These are phyloP conservation scores for Oenanthe javanica DNA, from an alignment of 140 eudicot species.

Conservation along the genomic window DNA sequence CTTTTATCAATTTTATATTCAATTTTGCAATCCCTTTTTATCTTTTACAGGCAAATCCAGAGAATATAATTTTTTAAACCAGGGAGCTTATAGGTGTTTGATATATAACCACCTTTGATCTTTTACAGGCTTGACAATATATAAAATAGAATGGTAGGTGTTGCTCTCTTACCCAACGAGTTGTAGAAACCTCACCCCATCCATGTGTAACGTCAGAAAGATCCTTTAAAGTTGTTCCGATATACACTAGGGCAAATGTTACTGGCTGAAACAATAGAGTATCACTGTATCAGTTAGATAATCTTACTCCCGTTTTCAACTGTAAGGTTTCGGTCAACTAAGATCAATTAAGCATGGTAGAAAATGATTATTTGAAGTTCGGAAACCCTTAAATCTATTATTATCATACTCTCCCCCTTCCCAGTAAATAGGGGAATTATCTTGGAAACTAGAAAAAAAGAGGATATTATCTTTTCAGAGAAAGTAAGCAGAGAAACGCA, in stretches of 20 bases:
- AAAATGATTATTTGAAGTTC: background rate
- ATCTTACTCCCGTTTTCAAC: background rate
- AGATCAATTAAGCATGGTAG: background rate
- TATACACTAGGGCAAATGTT: conserved; percentile 71
- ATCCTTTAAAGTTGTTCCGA: conserved; percentile 90
- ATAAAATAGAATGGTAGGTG: conserved; percentile 2
- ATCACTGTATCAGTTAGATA: background rate
- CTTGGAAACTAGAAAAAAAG: background rate
- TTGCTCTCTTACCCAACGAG: conserved; percentile 66
- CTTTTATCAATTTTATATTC: too few relatives aligned
- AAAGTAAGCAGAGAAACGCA: background rate
- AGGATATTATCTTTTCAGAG: background rate
- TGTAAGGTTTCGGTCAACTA: background rate
- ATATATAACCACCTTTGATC: background rate
- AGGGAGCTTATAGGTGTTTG: background rate
- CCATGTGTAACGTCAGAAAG: conserved; percentile 96
- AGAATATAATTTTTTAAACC: background rate
- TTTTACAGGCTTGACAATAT: background rate
- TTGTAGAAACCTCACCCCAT: conserved; percentile 74
- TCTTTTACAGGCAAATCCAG: background rate
- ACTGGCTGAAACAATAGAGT: conserved; percentile 62
- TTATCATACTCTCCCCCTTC: background rate
- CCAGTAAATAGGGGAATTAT: background rate
- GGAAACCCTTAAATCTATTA: background rate
- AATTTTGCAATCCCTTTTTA: background rate